Percentiles rank a stretch among this genome's conserved stretches.
Conservation (phyloP, 306 rosid genomes). For the Acacia acuminata region DNA sequence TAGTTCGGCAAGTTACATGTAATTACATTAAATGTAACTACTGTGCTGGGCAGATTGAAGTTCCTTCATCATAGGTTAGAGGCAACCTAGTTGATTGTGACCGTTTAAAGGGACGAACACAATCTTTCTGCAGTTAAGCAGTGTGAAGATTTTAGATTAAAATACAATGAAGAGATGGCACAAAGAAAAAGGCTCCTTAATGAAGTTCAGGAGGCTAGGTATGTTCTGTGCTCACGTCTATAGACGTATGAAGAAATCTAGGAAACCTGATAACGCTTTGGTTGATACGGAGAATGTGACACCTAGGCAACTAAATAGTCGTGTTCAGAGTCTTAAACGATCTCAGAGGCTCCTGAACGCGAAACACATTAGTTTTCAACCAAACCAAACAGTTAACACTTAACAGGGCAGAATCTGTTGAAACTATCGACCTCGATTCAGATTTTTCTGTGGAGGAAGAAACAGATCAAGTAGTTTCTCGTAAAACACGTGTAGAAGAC, state of each 20-base stretch:
- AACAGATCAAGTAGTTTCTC: not conserved
- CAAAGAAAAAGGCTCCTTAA: slow-evolving; percentile 77
- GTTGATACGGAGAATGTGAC: slow-evolving; percentile 9
- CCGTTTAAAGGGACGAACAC: slow-evolving; percentile 27
- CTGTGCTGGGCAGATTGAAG: slow-evolving; percentile 63
- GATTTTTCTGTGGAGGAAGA: slow-evolving; percentile 1
- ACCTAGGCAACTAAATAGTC: slow-evolving; percentile 18
- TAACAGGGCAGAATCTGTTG: not conserved
- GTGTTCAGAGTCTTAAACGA: slow-evolving; percentile 27
- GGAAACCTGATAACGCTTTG: not conserved
- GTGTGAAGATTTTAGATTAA: slow-evolving; percentile 84
- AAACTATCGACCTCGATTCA: not conserved
- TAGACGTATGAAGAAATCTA: slow-evolving; percentile 26
- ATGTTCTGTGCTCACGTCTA: slow-evolving; percentile 24
- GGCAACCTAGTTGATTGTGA: slow-evolving; percentile 31
- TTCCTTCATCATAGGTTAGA: slow-evolving; percentile 77
- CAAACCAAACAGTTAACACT: not conserved
- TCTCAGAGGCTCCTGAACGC: slow-evolving; percentile 26
- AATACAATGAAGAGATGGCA: slow-evolving; percentile 76
- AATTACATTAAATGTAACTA: slow-evolving; percentile 59
- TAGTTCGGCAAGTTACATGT: slow-evolving; percentile 51
- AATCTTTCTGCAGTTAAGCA: slow-evolving; percentile 62
- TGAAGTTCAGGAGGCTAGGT: slow-evolving; percentile 93
- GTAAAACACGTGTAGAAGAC: slow-evolving; percentile 18
- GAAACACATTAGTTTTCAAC: not conserved